Conservation (phyloP, 306 rosid genomes). For the cucumber (Cucumis sativus) region DNA sequence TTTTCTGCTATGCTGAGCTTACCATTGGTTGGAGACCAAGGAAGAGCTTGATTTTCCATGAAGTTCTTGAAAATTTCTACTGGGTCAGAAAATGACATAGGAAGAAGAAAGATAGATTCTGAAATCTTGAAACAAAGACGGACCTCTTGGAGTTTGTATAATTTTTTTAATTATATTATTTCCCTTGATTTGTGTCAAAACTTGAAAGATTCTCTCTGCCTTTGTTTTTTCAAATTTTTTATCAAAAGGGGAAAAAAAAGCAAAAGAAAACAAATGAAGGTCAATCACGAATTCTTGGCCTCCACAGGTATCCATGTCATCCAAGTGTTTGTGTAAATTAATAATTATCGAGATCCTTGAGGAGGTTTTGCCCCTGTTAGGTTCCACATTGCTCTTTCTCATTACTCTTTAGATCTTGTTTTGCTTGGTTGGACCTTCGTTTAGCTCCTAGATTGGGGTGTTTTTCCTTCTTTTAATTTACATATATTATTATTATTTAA, state of each 20-base stretch:
- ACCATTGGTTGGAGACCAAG: background rate
- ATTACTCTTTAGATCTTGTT: too few relatives aligned
- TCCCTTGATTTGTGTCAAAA: background rate
- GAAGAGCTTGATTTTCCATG: too few relatives aligned
- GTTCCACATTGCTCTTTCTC: too few relatives aligned
- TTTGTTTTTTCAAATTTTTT: background rate
- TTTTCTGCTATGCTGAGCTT: background rate
- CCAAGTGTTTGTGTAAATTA: background rate
- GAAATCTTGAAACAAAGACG: background rate
- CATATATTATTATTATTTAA: too few relatives aligned
- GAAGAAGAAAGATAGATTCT: background rate
- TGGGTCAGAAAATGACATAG: background rate
- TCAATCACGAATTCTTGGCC: background rate
- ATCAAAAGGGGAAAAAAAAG: too few relatives aligned
- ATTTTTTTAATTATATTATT: background rate
- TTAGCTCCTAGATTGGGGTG: background rate
- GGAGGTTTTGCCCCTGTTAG: too few relatives aligned
- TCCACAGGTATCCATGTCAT: background rate
- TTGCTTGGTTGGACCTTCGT: background rate
- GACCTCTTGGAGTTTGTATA: background rate
- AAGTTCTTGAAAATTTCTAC: too few relatives aligned
- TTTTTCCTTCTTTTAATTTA: background rate
- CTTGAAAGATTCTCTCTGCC: background rate
- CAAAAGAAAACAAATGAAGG: background rate
- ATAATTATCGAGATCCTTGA: too few relatives aligned